Base-by-base conservation (phyloP, 2,329 filamentous ascomycete species). In the Trichoderma gracile region DNA sequence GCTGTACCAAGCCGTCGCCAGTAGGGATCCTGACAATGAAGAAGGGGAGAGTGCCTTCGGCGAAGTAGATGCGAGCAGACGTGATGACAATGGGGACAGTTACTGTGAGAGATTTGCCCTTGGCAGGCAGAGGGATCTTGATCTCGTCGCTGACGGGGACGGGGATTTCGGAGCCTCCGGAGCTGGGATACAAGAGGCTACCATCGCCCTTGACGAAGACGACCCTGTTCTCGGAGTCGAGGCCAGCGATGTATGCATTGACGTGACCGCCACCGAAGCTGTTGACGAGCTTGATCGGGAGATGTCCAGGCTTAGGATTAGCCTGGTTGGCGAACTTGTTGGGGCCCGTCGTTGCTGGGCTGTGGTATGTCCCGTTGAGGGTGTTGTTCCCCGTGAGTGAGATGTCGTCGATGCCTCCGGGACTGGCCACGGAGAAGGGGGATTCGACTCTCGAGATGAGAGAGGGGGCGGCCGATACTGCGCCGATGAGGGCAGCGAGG, bases 61-160 rank as follows among this genome's bases (percentile, higher is more conserved):
- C 73, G 65, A 82, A 80, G 74, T 80, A 82, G 49, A 83, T 71
- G 5, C 81, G 79, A 0, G 75, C 80, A 3, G 78, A 78, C 14
- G 54, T 68, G 42, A 82, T 70, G n/a, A 78, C 76, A 5, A 76
- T 76, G 4, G 81, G 79, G 1, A 83, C 65, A 0, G 68, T 78
- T 57, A 82, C 72, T 2, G 71, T 73, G 6, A 78, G 73, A 0
- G 74, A 78, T 47, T 73, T 70, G 1, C 80, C 80, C 30, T 72
- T 60, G 3, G 69, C 69, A 1, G 76, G 78, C 0, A 84, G 73
- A 0, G 77, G 71, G 61, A 84, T 82, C 10, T 78, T 77, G 52
- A 82, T 73, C 63, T 79, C 76, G 55, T 81, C 68, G 1, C 57
- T 66, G 63, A 84, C 72, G 6, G 72, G 66, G 1, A 78, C 73